Percentiles rank a stretch among this genome's conserved stretches.
Evolutionary conservation across 1,284 basidiomycete species (phyloP).

Genomic region (Grifola frondosa): DNA sequence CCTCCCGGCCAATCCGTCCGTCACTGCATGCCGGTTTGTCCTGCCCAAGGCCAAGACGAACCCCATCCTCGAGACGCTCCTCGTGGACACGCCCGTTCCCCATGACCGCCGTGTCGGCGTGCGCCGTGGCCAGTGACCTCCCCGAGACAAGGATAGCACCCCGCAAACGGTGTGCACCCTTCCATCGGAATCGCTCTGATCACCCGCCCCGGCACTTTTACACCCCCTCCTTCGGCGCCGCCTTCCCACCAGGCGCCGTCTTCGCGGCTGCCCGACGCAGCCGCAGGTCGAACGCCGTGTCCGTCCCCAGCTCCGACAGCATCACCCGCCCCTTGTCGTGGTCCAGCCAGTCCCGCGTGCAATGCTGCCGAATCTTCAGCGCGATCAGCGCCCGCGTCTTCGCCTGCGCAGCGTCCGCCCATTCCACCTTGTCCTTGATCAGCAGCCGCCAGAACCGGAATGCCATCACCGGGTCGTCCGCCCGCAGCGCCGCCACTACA

Average conservation of each 20-base stretch:
- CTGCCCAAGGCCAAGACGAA: constrained; percentile 9
- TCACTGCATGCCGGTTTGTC: constrained; percentile 4
- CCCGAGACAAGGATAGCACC: no score
- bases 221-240: not conserved
- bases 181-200: constrained; percentile 18
- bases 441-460: constrained; percentile 59
- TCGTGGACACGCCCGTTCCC: constrained; percentile 4
- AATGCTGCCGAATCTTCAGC: constrained; percentile 32
- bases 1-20: constrained; percentile 4
- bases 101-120: constrained; percentile 14
- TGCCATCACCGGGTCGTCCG: constrained; percentile 49
- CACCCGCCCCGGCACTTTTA: constrained; percentile 15
- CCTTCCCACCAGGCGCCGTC: not conserved
- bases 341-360: constrained; percentile 31
- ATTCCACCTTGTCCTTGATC: constrained; percentile 46
- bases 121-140: constrained; percentile 6
- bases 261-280: constrained; percentile 5
- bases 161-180: no score
- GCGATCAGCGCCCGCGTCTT: constrained; percentile 42
- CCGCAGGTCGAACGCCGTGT: not conserved
- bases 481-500: constrained; percentile 47
- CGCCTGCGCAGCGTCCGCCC: constrained; percentile 47
- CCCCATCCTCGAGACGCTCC: constrained; percentile 6
- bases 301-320: constrained; percentile 33
- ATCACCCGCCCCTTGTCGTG: constrained; percentile 31